Conservation (phyloP, 257 asterid genomes). For the Galeopsis tetrahit region DNA sequence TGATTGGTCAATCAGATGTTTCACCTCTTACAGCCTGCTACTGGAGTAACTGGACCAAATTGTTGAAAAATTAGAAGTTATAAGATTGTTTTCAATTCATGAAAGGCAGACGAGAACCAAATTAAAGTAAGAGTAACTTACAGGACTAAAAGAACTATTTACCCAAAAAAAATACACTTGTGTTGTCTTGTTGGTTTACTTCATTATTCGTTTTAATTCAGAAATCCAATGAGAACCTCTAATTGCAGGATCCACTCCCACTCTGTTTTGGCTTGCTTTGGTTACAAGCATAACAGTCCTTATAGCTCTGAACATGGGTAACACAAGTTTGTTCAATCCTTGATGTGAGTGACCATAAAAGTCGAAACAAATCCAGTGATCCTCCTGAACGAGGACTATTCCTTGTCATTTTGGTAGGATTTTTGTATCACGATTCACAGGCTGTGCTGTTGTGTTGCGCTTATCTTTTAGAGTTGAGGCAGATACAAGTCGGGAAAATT, state of each 20-base stretch:
- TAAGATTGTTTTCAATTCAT: no score
- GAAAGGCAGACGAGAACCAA: no score
- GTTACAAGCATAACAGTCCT: constrained; percentile 78
- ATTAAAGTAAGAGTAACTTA: no score
- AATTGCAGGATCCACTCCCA: constrained; percentile 63
- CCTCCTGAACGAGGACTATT: no score
- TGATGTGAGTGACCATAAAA: constrained; percentile 36
- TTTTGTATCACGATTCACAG: constrained; percentile 5
- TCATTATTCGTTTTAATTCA: constrained; percentile 23
- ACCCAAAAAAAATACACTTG: no score
- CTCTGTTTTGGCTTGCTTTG: constrained; percentile 76
- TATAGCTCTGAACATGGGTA: constrained; percentile 71
- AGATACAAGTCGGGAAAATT: neutral
- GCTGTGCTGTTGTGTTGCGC: constrained; percentile 1
- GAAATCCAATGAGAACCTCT: constrained; percentile 18
- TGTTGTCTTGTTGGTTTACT: neutral
- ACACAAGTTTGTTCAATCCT: constrained; percentile 85
- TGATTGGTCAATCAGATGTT: no score
- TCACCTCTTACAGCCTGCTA: no score
- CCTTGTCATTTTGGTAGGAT: no score
- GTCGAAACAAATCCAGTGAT: no score
- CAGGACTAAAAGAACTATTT: no score
- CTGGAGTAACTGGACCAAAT: no score
- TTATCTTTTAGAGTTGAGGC: constrained; percentile 4
- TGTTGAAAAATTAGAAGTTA: no score